phyloP scores from a whole-genome alignment of 176 grass and related monocot genomes.

The Aegilops umbellulata region DNA sequence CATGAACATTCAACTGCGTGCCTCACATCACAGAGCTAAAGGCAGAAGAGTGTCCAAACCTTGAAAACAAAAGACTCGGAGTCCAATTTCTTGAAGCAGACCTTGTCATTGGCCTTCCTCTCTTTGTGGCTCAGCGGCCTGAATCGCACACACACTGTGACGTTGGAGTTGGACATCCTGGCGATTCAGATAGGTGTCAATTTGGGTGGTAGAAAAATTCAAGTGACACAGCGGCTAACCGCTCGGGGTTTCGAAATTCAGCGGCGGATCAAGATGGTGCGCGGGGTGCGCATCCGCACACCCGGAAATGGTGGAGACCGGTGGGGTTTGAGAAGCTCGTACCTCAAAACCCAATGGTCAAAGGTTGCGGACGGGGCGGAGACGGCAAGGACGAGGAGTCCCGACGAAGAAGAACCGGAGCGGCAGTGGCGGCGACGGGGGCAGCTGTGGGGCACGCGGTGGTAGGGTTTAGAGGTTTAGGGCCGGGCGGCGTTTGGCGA shows the following conservation, averaged over 20 bases:
- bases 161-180: constrained; percentile 75
- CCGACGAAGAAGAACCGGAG: not conserved
- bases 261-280: not conserved
- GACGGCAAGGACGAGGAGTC: not conserved
- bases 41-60: constrained; percentile 32
- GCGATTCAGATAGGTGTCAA: not conserved
- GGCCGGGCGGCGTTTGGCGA: no score
- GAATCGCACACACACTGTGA: constrained; percentile 81
- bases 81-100: constrained; percentile 60
- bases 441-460: no score
- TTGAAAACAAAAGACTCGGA: constrained; percentile 69
- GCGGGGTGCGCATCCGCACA: not conserved
- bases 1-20: not conserved
- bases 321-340: not conserved
- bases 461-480: no score
- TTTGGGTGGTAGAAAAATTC: not conserved
- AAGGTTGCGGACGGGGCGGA: not conserved
- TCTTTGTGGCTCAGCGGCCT: constrained; percentile 71
- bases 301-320: not conserved
- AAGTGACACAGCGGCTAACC: not conserved
- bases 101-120: constrained; percentile 53
- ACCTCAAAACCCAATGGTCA: not conserved
- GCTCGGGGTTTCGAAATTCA: not conserved
- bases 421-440: not conserved
- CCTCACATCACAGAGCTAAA: not conserved